A percentile compares a stretch with the other conserved stretches of the same genome.
These are phyloP conservation scores for Gossypium bickii DNA, from an alignment of 345 rosid genomes.

Conservation along the genomic window DNA sequence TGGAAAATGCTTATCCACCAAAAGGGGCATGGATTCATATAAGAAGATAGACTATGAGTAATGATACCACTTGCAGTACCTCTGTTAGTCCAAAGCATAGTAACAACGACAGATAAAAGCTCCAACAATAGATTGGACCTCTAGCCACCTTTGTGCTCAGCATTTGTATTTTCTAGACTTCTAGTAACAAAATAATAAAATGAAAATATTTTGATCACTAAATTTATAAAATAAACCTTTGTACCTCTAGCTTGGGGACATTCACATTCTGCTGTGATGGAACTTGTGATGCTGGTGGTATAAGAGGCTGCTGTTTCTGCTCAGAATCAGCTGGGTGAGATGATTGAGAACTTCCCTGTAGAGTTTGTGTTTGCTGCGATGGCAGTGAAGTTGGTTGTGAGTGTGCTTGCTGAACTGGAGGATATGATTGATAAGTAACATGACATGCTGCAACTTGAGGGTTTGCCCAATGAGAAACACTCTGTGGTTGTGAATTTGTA, in stretches of 20 bases:
- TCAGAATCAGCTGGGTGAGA: slow-evolving; percentile 37
- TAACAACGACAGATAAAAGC: background rate
- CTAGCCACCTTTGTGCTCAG: background rate
- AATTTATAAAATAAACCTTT: background rate
- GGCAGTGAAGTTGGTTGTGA: slow-evolving; percentile 32
- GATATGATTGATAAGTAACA: slow-evolving; percentile 36
- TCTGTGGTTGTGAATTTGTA: slow-evolving; percentile 38
- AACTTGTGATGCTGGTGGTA: slow-evolving; percentile 26
- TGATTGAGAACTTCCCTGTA: slow-evolving; percentile 40
- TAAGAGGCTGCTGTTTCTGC: slow-evolving; percentile 28
- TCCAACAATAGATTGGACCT: background rate
- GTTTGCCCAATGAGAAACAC: slow-evolving; percentile 39
- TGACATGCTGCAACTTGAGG: slow-evolving; percentile 32
- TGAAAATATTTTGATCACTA: slow-evolving; percentile 1
- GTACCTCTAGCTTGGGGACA: slow-evolving; percentile 37
- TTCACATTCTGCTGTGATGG: slow-evolving; percentile 37
- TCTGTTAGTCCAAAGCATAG: background rate
- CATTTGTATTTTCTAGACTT: background rate
- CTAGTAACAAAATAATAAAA: background rate
- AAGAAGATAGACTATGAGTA: background rate
- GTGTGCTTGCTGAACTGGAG: slow-evolving; percentile 32
- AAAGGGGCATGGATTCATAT: background rate
- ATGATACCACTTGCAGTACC: background rate
- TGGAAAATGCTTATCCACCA: background rate
- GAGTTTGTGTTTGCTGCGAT: slow-evolving; percentile 31